These are phyloP conservation scores for Ilyonectria robusta DNA, from an alignment of 2,329 filamentous ascomycete genomes.

Conservation along the genomic window DNA sequence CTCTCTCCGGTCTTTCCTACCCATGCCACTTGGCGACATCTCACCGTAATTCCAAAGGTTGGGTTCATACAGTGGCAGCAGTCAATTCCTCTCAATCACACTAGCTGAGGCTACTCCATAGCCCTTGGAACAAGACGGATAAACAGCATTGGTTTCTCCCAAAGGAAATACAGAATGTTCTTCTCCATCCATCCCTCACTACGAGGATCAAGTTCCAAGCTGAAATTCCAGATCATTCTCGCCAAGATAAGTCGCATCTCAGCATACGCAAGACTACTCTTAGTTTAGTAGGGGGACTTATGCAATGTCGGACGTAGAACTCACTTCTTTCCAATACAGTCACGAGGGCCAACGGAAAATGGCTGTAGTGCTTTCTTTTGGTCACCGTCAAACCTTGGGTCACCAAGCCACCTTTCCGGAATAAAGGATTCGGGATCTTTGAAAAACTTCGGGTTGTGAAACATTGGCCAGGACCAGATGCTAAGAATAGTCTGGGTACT, in stretches of 20 bases:
- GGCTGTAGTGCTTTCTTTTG: slow-evolving; percentile 45
- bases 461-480: slow-evolving; percentile 52
- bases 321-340: slow-evolving; percentile 53
- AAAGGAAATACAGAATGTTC: slow-evolving; percentile 48
- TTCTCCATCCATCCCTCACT: slow-evolving; percentile 45
- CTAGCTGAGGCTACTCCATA: no score
- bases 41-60: no score
- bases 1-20: no score
- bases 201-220: slow-evolving; percentile 43
- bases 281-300: background rate
- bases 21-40: no score
- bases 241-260: slow-evolving; percentile 31
- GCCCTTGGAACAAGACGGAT: slow-evolving; percentile 9
- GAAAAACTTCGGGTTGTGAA: slow-evolving; percentile 52
- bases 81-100: no score
- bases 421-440: slow-evolving; percentile 51
- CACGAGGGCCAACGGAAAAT: slow-evolving; percentile 49
- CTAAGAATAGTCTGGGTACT: slow-evolving; percentile 51
- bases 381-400: slow-evolving; percentile 42
- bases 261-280: slow-evolving; percentile 47
- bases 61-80: no score
- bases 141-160: slow-evolving; percentile 44
- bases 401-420: slow-evolving; percentile 55
- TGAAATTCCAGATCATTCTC: background rate
- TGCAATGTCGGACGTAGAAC: background rate